Base-by-base conservation (phyloP, 1,139 yeast genomes). In the Blastobotrys illinoisensis region DNA sequence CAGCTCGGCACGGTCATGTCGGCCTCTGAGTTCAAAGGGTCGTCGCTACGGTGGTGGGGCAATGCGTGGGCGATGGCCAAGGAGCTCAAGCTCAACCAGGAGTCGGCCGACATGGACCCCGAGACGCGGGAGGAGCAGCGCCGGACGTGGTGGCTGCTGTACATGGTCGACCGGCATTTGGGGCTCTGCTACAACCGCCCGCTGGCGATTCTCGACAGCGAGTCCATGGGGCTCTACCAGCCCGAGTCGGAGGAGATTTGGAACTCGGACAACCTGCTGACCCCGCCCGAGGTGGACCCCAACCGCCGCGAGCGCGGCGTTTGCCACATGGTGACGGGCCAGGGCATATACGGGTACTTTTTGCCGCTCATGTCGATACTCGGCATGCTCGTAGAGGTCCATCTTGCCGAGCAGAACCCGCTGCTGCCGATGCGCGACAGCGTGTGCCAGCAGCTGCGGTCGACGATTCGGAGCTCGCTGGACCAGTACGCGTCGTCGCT, bases 81-180 rank as follows among this genome's bases (percentile, higher is more conserved):
- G 28, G 65, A 63, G 21, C 59, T 73, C 46, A 67, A 64, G 43
- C 58, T 73, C n/a, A 71, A 71, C 56, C 60, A 61, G 13, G 75
- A 72, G 52, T 61, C 57, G 14, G 62, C 62, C 9, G 55, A 60
- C 14, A 54, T 64, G 18, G 60, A 64, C 24, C 72, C 71, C 18
- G 76, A 72, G 48, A 52, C 62, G 1, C 64, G 70, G 23, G 79
- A 75, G 53, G 79, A 74, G 54, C 65, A 70, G 52, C 64, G 77
- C n/a, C 65, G 79, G 23, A 65, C 71, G 0, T 75, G 77, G 78
- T 74, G 78, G 77, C 65, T 73, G 5, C 58, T 75, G 24, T 75
- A 71, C 57, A 64, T 72, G 53, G 63, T 75, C 21, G 79, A 75
- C 58, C 65, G 77, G n/a, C 71, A 74, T 57, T 63, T 74, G 6